phyloP scores from a whole-genome alignment of 139 green algal genomes.

The Pseudopediastrum boryanum region DNA sequence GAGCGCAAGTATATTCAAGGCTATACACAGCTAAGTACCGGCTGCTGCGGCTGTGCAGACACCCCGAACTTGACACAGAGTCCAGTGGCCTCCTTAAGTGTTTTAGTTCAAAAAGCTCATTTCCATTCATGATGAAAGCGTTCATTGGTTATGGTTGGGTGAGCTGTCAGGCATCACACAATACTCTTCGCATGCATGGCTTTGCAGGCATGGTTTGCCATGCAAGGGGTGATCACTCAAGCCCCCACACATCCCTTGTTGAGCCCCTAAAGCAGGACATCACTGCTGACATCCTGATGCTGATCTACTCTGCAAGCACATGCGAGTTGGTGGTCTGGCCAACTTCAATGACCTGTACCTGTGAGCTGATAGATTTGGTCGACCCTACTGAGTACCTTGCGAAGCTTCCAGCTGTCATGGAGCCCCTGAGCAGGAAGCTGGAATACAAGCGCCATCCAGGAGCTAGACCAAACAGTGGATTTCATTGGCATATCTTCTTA shows the following conservation, averaged over 20 bases:
- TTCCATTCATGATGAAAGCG: too few species aligned
- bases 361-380: slow-evolving; percentile 25
- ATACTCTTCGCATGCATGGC: neutral
- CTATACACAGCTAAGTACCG: too few species aligned
- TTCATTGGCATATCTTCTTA: slow-evolving; percentile 26
- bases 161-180: too few species aligned
- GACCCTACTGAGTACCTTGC: slow-evolving; percentile 15
- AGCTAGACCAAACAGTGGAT: slow-evolving; percentile 31
- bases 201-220: slow-evolving; percentile 27
- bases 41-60: too few species aligned
- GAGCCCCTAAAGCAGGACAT: slow-evolving; percentile 12
- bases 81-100: too few species aligned
- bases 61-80: too few species aligned
- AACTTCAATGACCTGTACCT: too few species aligned
- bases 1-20: too few species aligned
- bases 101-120: too few species aligned
- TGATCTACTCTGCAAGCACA: neutral
- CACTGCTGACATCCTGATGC: neutral
- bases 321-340: too few species aligned
- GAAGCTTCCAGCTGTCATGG: slow-evolving; percentile 6
- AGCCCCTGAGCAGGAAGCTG: slow-evolving; percentile 6
- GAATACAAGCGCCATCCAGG: slow-evolving; percentile 5
- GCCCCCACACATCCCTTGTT: slow-evolving; percentile 1
- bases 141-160: too few species aligned
- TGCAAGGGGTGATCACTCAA: slow-evolving; percentile 45